Percentiles rank a stretch among this genome's conserved stretches.
Conservation (phyloP, 257 asterid genomes). For the Coffea eugenioides region DNA sequence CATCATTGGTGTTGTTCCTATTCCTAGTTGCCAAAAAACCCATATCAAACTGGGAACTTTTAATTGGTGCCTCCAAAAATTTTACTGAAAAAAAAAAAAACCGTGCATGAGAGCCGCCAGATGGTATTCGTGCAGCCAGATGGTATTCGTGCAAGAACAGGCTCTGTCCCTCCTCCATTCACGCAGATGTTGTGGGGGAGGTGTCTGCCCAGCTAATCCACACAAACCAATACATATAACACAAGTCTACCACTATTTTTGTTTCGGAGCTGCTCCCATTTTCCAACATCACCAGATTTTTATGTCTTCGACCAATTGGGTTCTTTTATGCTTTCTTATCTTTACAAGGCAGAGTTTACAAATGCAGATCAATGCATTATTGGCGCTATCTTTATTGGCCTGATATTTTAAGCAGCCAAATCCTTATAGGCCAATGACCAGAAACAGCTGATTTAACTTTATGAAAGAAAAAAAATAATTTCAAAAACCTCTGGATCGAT, state of each 20-base stretch:
- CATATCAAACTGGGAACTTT: no score
- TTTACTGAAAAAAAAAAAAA: no score
- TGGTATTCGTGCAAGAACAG: neutral
- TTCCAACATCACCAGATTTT: neutral
- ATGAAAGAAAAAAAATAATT: neutral
- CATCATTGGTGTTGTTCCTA: no score
- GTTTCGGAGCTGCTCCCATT: neutral
- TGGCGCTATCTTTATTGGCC: no score
- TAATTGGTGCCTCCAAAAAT: no score
- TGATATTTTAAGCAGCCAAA: neutral
- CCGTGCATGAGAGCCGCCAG: no score
- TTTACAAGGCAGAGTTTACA: no score
- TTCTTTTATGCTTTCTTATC: no score
- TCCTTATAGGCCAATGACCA: neutral
- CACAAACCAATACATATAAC: neutral
- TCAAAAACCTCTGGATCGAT: neutral
- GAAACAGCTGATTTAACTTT: neutral
- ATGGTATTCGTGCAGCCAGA: neutral
- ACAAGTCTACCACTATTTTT: neutral
- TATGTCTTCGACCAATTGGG: neutral
- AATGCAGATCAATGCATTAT: no score
- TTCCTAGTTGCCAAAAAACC: no score
- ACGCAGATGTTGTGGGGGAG: no score
- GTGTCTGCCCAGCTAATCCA: no score
- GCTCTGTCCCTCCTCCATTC: neutral